Evolutionary conservation across 768 basidiomycete species (phyloP), one percentile per base, ranked within the genome.

Genomic region (Russula emetica): DNA sequence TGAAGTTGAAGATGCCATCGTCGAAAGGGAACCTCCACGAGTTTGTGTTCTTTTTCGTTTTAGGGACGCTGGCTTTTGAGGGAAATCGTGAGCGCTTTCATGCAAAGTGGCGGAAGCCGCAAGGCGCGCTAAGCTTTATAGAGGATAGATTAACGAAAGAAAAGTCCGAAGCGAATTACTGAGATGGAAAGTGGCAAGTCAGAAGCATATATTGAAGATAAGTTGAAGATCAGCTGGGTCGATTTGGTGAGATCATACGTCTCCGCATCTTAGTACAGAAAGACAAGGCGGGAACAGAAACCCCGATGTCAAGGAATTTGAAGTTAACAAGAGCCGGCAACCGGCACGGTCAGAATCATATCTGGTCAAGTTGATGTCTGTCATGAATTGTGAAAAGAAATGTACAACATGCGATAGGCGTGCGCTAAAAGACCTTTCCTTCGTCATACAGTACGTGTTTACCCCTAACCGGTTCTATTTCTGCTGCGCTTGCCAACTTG

Each of bases 401-500:
- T 61, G 56, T 67, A 67, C 67, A 66, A 62, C 64, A 66, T 67
- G 58, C 64, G 61, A 65, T 66, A 18, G 22, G 47, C 32, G 62
- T 59, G 66, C 64, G 62, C 66, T 66, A 66, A 63, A 32, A 56
- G 30, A 38, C 22, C n/a, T 16, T 54, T 52, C 56, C 50, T 22
- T 58, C 53, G 22, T 55, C 54, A 61, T 60, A 50, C 49, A 50
- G 24, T 50, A 65, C 52, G 58, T 55, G 50, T 30, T 30, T 49
- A 59, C 57, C 47, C 58, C 64, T 66, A 88, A 26, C 86, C 85
- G 9, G 85, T 85, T 77, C 86, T 88, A 77, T 88, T 90, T 77
- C 86, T 88, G 77, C 87, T 90, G 72, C 90, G 81, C 80, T 86
- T 91, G 58, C 92, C 92, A 62, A 94, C 89, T 73, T 97, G 94